These are phyloP conservation scores for Dendrobium chrysotoxum DNA, from an alignment of 106 monocot genomes.

Conservation along the genomic window DNA sequence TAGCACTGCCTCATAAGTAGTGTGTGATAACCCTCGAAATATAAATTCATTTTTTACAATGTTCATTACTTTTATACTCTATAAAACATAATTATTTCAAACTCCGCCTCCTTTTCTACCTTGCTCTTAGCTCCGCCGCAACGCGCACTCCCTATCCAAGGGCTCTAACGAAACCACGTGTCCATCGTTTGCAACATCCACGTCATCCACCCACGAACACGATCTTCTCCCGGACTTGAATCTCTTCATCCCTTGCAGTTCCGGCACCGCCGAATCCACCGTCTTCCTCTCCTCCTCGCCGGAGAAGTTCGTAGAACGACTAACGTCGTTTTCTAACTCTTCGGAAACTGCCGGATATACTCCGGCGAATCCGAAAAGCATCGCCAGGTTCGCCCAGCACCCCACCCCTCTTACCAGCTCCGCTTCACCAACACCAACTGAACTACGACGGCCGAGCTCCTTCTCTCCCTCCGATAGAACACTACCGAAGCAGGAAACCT, in stretches of 20 bases:
- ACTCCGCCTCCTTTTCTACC: too few species aligned
- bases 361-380: background rate
- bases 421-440: background rate
- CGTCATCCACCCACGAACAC: constrained; percentile 18
- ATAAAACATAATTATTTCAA: too few species aligned
- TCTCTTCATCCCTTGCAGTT: constrained; percentile 18
- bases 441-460: background rate
- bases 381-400: background rate
- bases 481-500: constrained; percentile 65
- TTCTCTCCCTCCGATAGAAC: constrained; percentile 40
- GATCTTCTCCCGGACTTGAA: constrained; percentile 3
- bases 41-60: too few species aligned
- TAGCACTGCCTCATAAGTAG: too few species aligned
- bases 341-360: background rate
- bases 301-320: background rate
- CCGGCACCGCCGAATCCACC: background rate
- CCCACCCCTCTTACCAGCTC: background rate
- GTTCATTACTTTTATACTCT: too few species aligned
- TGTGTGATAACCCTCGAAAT: too few species aligned
- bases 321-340: background rate
- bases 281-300: background rate
- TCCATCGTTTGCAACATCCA: constrained; percentile 21
- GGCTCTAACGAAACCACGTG: background rate
- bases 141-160: background rate
- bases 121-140: background rate